These are phyloP conservation scores for Kalaharituber pfeilii DNA, from an alignment of 2,329 filamentous ascomycete genomes.

Conservation along the genomic window DNA sequence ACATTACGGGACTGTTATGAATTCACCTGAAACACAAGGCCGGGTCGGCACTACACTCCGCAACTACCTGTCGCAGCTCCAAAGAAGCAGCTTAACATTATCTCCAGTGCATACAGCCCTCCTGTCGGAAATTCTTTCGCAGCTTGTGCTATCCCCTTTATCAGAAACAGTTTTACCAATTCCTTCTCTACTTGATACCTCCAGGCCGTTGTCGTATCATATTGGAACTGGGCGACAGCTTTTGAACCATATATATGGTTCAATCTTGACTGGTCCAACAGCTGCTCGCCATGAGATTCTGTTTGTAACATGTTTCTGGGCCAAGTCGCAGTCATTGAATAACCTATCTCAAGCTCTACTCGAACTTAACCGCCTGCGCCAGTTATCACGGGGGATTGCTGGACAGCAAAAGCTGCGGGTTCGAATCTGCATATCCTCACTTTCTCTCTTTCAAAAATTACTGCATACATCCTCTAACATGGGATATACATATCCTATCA, in stretches of 20 bases:
- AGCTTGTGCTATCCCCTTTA: background rate
- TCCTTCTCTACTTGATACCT: conserved; percentile 32
- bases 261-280: background rate
- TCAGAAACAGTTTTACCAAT: conserved; percentile 7
- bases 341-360: conserved; percentile 41
- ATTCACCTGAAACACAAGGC: too few species aligned
- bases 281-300: conserved; percentile 46
- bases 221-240: conserved; percentile 36
- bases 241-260: conserved; percentile 7
- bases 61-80: too few species aligned
- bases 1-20: too few species aligned
- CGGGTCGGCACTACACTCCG: too few species aligned
- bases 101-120: background rate
- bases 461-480: conserved; percentile 47
- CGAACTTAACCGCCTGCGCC: conserved; percentile 36
- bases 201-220: conserved; percentile 33
- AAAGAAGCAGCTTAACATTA: too few species aligned
- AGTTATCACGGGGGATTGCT: background rate
- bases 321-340: conserved; percentile 43
- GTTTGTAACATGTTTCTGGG: conserved; percentile 72
- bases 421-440: conserved; percentile 59
- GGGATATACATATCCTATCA: conserved; percentile 42
- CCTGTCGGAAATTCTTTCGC: background rate
- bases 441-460: conserved; percentile 54
- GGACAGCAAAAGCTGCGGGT: conserved; percentile 38